Base-by-base conservation (phyloP, 1,284 basidiomycete genomes). In the Ustilago sp. region DNA sequence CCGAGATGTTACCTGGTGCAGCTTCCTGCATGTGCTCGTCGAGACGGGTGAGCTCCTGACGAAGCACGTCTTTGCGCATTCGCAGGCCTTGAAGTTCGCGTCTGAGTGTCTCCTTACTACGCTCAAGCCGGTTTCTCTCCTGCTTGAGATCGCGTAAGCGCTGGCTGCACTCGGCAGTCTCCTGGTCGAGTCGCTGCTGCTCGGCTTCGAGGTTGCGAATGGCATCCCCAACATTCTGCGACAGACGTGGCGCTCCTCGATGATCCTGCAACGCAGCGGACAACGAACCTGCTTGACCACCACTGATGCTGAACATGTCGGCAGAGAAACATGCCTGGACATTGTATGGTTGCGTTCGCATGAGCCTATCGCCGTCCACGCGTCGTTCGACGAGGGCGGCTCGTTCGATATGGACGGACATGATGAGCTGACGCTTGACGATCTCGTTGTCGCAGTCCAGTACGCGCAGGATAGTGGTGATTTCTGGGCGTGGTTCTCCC, bases 361-460 rank as follows among this genome's bases (percentile, higher is more conserved):
- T 77, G 15, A 87, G 74, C 48, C 28, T 60, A 59, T 85, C 82
- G 34, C 82, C 84, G 8, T 81, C 73, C 13, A 52, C 66, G 67
- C 84, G 83, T 41, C 55, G 50, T 28, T 64, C 61, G 15, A 92
- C 90, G 12, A 98, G 89, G 4, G 94, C 87, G 2, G 89, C 89
- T 17, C 89, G 88, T 86, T 99, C 96, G 62, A 98, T 93, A 48
- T 87, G 87, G 23, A 87, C 87, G 45, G 89, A 87, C 85, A 94
- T 94, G 87, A 98, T 92, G 43, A 99, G 86, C 58, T 95, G 89
- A 55, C 94, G 93, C 34, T 91, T 88, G 3, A 95, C 92, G 64
- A 91, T 91, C 51, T 90, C 89, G 77, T 96, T 88, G 15, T 90
- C 89, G 77, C 96, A 89, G 93, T 93, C 91, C 6, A 98, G 88